These are phyloP conservation scores for Rubus parviflorus DNA, from an alignment of 306 rosid genomes.

Conservation along the genomic window DNA sequence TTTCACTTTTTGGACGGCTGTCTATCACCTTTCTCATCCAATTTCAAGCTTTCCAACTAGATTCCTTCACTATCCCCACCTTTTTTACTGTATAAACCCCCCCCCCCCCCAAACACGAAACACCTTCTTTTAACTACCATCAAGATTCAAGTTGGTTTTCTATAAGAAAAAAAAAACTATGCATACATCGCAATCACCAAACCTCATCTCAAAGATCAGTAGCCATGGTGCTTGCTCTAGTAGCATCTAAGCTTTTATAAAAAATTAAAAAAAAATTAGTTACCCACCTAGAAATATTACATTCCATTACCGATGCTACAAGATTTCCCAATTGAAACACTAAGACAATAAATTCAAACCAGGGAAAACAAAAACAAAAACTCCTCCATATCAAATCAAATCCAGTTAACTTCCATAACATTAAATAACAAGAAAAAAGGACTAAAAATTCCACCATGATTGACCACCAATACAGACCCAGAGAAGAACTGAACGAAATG, in stretches of 20 bases:
- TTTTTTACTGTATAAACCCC: conserved; percentile 37
- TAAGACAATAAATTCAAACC: neutral
- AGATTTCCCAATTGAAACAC: neutral
- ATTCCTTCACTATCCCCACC: conserved; percentile 53
- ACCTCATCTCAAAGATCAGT: conserved; percentile 66
- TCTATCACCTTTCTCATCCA: conserved; percentile 38
- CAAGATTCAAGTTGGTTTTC: conserved; percentile 19
- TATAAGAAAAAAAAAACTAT: conserved; percentile 7
- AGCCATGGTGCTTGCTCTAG: conserved; percentile 71
- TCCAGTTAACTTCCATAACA: neutral
- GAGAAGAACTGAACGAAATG: neutral
- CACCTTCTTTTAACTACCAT: conserved; percentile 10
- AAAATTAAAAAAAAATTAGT: neutral
- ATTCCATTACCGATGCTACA: neutral
- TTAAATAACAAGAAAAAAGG: neutral
- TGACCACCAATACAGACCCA: neutral
- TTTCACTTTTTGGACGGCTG: conserved; percentile 79
- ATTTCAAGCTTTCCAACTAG: conserved; percentile 43
- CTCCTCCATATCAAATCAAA: neutral
- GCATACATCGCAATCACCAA: conserved; percentile 39
- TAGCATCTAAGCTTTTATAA: neutral
- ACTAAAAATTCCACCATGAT: neutral
- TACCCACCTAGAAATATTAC: neutral
- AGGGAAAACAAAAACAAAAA: neutral
- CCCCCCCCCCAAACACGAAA: neutral